Evolutionary conservation across 352 stramenopile species (phyloP), one percentile per base, ranked within the genome.

Genomic region (Ophiocytium majus): DNA sequence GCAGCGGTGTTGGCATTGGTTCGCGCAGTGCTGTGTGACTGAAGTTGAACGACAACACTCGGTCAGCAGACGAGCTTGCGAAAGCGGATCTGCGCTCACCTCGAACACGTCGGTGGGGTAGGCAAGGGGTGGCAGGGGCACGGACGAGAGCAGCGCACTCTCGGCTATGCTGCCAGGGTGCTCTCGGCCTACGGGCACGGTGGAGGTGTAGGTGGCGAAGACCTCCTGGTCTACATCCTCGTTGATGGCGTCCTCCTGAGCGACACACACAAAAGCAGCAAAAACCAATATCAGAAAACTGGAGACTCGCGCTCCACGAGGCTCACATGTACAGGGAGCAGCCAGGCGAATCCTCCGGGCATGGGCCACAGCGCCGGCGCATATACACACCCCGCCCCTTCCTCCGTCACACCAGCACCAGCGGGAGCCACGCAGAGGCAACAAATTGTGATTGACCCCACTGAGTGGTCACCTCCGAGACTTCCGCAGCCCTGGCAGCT

Each of bases 181-280:
- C 31, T 34, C 5, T 14, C 17, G 64, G 5, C 64, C 64, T 5
- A 76, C 17, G 5, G 64, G 5, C 31, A 76, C 10, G 5, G 64
- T 37, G 64, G 31, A 37, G 64, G 31, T 14, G 34, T 76, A 76
- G 10, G 5, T 37, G 31, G 64, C 64, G 17, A 76, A 76, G 5
- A 76, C 17, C 34, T 76, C 64, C 31, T 34, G 31, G 17, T 76
- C 64, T 17, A 76, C 64, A 37, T 76, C 64, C 64, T 76, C 64
- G 17, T 76, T 5, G 10, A 76, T 76, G 17, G 64, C 64, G 17
- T 5, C 64, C 5, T 76, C 64, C 64, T 76, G 5, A 5, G 5
- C 31, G 5, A 17, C 5, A 76, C 5, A 10, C 10, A 17, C 5
- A 17, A 10, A 5, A 76, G 34, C 31, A 10, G 17, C 5, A 76